Evolutionary conservation across 441 rosid genomes (phyloP).

Genomic region (Brassica balearica): DNA sequence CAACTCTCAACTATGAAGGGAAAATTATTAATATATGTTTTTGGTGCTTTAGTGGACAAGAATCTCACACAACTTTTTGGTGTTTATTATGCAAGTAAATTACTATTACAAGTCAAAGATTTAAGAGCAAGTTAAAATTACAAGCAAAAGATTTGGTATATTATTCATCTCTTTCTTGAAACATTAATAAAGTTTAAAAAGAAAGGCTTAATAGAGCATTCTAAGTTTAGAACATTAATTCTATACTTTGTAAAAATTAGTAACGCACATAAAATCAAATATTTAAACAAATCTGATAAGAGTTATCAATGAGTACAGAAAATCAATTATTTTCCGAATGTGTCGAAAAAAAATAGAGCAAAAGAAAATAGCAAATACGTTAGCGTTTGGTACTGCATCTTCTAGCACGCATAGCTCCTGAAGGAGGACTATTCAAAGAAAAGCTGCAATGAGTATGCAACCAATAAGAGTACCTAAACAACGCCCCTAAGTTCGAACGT

Average conservation of each 20-base stretch:
- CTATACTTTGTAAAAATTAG: conserved; percentile 26
- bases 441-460: conserved; percentile 65
- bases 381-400: conserved; percentile 81
- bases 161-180: conserved; percentile 15
- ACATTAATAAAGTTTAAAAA: conserved; percentile 8
- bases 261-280: conserved; percentile 7
- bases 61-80: not conserved
- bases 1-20: not conserved
- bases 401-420: conserved; percentile 60
- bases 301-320: conserved; percentile 19
- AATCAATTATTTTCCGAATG: conserved; percentile 24
- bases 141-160: not conserved
- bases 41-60: not conserved
- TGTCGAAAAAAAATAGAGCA: conserved; percentile 5
- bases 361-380: conserved; percentile 17
- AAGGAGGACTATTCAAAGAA: conserved; percentile 67
- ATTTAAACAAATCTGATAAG: not conserved
- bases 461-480: conserved; percentile 73
- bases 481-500: conserved; percentile 63
- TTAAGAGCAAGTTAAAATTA: not conserved
- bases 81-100: not conserved
- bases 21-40: not conserved
- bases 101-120: not conserved
- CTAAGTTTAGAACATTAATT: conserved; percentile 28
- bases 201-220: conserved; percentile 17